A percentile compares a stretch with the other conserved stretches of the same genome.
These are phyloP conservation scores for Domatiomyces globalis DNA, from an alignment of 2,329 filamentous ascomycete genomes.

Conservation along the genomic window DNA sequence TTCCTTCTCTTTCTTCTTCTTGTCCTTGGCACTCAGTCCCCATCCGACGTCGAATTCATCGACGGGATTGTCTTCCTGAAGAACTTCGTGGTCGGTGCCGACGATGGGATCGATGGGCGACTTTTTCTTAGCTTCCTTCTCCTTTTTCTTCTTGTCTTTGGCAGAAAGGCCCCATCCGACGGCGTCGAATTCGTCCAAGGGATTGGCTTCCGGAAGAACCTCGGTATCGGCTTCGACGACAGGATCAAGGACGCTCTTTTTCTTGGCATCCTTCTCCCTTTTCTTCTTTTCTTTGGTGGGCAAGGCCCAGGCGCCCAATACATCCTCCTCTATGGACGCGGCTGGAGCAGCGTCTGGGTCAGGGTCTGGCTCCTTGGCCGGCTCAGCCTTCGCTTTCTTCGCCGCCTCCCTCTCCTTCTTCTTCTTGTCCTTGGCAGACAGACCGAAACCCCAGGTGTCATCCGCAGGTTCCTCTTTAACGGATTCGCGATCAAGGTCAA, in stretches of 20 bases:
- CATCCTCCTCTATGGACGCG: slow-evolving; percentile 20
- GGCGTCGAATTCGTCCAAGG: background rate
- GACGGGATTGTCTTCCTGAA: slow-evolving; percentile 3
- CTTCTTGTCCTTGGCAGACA: slow-evolving; percentile 22
- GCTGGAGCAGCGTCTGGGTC: slow-evolving; percentile 9
- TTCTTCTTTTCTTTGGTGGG: slow-evolving; percentile 34
- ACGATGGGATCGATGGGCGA: background rate
- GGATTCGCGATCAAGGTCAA: slow-evolving; percentile 15
- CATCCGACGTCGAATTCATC: slow-evolving; percentile 1
- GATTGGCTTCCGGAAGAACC: slow-evolving; percentile 3
- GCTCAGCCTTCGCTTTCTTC: background rate
- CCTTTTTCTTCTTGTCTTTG: slow-evolving; percentile 36
- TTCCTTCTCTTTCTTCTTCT: slow-evolving; percentile 24
- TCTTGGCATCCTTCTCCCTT: slow-evolving; percentile 33
- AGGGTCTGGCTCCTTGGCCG: slow-evolving; percentile 20
- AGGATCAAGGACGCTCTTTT: slow-evolving; percentile 6
- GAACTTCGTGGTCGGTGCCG: slow-evolving; percentile 2
- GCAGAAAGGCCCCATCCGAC: slow-evolving; percentile 18
- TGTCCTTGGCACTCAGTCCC: slow-evolving; percentile 21
- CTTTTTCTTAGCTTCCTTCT: slow-evolving; percentile 29
- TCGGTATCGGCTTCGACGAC: slow-evolving; percentile 4
- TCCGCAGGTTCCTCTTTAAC: slow-evolving; percentile 13
- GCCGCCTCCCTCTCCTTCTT: slow-evolving; percentile 19
- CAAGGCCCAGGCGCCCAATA: slow-evolving; percentile 20
- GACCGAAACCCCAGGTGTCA: slow-evolving; percentile 21